Conservation (phyloP, 148 eudicot species). For the Rhododendron griersonianum region DNA sequence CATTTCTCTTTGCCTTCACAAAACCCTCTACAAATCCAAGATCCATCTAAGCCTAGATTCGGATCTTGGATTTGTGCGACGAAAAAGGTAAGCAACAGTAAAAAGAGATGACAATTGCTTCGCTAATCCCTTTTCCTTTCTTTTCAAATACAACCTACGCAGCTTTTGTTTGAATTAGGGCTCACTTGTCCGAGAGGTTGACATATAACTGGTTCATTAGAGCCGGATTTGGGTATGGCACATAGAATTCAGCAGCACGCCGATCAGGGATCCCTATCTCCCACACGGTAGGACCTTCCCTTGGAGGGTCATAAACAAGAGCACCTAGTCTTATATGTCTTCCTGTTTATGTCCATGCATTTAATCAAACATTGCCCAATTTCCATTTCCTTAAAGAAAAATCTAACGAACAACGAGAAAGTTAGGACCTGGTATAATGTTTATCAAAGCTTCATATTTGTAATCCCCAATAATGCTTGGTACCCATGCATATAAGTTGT, state of each 20-base stretch:
- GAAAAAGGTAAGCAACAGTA: background rate
- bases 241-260: slow-evolving; percentile 61
- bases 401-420: background rate
- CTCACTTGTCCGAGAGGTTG: slow-evolving; percentile 36
- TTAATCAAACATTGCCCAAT: background rate
- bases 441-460: slow-evolving; percentile 22
- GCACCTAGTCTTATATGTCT: slow-evolving; percentile 25
- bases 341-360: slow-evolving; percentile 24
- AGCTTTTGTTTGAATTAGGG: background rate
- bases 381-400: background rate
- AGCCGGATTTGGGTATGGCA: slow-evolving; percentile 60
- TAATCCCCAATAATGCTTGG: slow-evolving; percentile 53
- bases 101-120: background rate
- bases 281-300: slow-evolving; percentile 77
- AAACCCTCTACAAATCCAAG: background rate
- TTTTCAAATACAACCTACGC: background rate
- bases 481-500: slow-evolving; percentile 48
- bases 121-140: background rate
- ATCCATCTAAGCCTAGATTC: background rate
- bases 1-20: background rate
- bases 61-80: background rate
- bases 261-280: slow-evolving; percentile 82
- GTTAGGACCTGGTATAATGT: slow-evolving; percentile 30
- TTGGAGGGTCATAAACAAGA: slow-evolving; percentile 52
- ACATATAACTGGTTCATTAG: slow-evolving; percentile 41